A percentile compares a stretch with the other conserved stretches of the same genome.
Conservation (phyloP, 495 filamentous ascomycete genomes). For the Paragyromitra xinjiangensis region DNA sequence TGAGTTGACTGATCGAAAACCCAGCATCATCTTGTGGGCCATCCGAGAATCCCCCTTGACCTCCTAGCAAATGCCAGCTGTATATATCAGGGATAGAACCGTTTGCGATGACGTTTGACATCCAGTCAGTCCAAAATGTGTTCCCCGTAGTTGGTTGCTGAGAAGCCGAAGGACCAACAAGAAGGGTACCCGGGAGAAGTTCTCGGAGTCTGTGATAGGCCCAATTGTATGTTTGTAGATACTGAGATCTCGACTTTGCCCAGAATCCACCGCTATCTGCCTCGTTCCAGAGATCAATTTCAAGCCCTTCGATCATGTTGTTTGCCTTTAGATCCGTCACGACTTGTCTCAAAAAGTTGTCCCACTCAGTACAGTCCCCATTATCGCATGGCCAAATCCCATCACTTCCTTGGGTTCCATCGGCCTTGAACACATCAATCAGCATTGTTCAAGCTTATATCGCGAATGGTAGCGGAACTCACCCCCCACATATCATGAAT, state of each 20-base stretch:
- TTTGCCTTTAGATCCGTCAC: not conserved
- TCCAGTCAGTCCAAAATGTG: not conserved
- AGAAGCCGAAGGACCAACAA: not conserved
- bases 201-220: not conserved
- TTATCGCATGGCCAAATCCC: not conserved
- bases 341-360: not conserved
- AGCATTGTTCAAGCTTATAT: not conserved
- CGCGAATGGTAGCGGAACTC: not conserved
- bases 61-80: not conserved
- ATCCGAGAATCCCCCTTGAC: not conserved
- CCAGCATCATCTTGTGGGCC: not conserved
- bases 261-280: not conserved
- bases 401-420: not conserved
- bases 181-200: not conserved
- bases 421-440: not conserved
- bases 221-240: not conserved
- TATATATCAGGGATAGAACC: not conserved
- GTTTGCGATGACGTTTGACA: not conserved
- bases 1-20: not conserved
- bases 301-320: not conserved
- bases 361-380: not conserved
- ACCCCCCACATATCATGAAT: not conserved
- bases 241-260: not conserved
- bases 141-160: not conserved
- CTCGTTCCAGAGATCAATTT: not conserved